These are phyloP conservation scores for Mortierella sp. DNA, from an alignment of 371 early-diverging fungal species.

Conservation along the genomic window DNA sequence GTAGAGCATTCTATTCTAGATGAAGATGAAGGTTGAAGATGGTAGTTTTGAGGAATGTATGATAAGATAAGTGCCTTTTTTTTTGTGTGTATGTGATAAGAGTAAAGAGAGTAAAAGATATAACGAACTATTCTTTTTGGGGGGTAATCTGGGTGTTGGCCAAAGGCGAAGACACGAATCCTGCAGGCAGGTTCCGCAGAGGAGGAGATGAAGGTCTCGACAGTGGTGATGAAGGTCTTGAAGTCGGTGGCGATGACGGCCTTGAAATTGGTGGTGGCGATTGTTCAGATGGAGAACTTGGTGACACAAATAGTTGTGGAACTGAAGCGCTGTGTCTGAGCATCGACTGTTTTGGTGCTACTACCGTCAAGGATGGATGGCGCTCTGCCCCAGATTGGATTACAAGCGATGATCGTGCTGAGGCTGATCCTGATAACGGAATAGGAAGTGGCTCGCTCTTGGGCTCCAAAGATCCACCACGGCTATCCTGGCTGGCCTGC, in stretches of 20 bases:
- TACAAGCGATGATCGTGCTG: constrained; percentile 6
- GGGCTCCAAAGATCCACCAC: no score
- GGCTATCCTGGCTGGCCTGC: neutral
- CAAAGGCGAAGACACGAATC: constrained; percentile 32
- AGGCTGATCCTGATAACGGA: neutral
- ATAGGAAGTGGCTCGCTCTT: neutral
- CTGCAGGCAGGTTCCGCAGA: constrained; percentile 30
- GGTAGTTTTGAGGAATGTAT: no score
- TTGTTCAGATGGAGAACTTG: neutral
- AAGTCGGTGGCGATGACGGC: neutral
- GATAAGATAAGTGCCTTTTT: no score
- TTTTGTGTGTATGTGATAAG: no score
- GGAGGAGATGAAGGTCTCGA: neutral
- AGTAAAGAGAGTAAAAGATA: no score
- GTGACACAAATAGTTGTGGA: constrained; percentile 18
- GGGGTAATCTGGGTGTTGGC: neutral
- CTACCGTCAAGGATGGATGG: constrained; percentile 24
- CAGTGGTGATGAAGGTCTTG: no score
- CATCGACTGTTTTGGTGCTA: constrained; percentile 15
- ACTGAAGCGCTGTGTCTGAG: constrained; percentile 37
- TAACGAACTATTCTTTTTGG: no score
- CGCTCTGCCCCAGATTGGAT: constrained; percentile 31
- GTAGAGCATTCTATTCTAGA: no score
- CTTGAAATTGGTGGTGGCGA: neutral
- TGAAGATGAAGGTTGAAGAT: no score